Evolutionary conservation across 169 alveolate genomes (phyloP), one percentile per base, ranked within the genome.

Genomic region (Cytauxzoon felis): DNA sequence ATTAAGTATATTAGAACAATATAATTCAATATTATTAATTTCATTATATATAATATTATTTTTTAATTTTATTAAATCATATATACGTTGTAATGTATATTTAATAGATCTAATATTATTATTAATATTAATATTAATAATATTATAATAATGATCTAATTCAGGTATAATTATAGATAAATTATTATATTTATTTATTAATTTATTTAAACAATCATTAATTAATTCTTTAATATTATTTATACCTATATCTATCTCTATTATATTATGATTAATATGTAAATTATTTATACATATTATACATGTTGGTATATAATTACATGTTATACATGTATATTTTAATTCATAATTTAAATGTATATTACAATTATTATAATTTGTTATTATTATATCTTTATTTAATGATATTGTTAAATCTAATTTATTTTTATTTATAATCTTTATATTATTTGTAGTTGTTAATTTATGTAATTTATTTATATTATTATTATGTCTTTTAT

Each of bases 111-210:
- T 61, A 6, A 52, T 75, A 21, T 32, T 30, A 34, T 52, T 61
- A 24, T 49, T 52, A 27, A 75, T 45, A 26, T 54, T 57, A 0
- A 41, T 48, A 21, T 54, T 49, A 21, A 73, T 13, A n/a, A 52
- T 56, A 43, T 53, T 58, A 3, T 65, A 19, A 16, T 65, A 29
- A 29, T 64, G 85, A 18, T 65, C 50, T 11, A 75, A 33, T 33
- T 75, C 85, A 26, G 85, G 81, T 32, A 75, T 23, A n/a, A 75
- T 56, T n/a, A 60, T 36, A 29, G 79, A 51, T 1, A 75, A 36
- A 26, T 36, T 65, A 57, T 75, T 75, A 53, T 65, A 71, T 16
- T 80, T 42, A 8, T 64, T 58, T 1, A 75, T 71, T 56, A 75
- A 58, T 9, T 56, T 62, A 19, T 33, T 1, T 21, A 76, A 47